phyloP scores from a whole-genome alignment of 768 basidiomycete genomes.

The Suillus subluteus region DNA sequence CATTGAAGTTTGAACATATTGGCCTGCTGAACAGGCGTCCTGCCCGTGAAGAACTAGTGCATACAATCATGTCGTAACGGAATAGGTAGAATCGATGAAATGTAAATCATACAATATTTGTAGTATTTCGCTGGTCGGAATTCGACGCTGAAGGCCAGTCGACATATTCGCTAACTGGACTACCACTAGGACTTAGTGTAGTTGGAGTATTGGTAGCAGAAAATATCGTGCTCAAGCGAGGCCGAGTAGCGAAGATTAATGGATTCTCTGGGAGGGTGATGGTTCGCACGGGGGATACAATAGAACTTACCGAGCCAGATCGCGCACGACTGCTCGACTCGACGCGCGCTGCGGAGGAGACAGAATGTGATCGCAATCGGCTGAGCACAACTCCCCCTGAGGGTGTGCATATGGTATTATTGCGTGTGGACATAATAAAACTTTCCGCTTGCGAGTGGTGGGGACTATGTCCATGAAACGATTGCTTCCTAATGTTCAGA shows the following conservation, averaged over 20 bases:
- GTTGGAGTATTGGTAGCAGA: slow-evolving; percentile 1
- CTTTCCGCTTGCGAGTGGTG: neutral
- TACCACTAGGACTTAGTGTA: neutral
- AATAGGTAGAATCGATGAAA: neutral
- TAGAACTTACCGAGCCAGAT: slow-evolving; percentile 10
- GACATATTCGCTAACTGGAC: neutral
- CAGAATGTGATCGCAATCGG: slow-evolving; percentile 5
- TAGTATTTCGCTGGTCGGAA: neutral
- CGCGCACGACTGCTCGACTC: neutral
- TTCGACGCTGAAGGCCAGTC: neutral
- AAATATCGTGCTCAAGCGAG: slow-evolving; percentile 10
- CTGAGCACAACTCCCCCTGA: neutral
- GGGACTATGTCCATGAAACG: neutral
- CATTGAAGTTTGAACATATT: neutral
- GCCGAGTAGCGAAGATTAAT: neutral
- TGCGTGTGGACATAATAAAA: neutral
- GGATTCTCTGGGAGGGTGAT: neutral
- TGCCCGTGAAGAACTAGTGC: neutral
- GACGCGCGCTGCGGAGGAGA: neutral
- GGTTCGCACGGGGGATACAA: neutral
- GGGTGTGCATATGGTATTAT: neutral
- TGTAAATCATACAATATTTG: neutral
- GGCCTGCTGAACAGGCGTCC: neutral
- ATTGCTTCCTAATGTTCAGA: slow-evolving; percentile 54
- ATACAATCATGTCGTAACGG: too few relatives aligned